Conservation (phyloP, 2,329 filamentous ascomycete genomes). For the Penicillium digitatum region DNA sequence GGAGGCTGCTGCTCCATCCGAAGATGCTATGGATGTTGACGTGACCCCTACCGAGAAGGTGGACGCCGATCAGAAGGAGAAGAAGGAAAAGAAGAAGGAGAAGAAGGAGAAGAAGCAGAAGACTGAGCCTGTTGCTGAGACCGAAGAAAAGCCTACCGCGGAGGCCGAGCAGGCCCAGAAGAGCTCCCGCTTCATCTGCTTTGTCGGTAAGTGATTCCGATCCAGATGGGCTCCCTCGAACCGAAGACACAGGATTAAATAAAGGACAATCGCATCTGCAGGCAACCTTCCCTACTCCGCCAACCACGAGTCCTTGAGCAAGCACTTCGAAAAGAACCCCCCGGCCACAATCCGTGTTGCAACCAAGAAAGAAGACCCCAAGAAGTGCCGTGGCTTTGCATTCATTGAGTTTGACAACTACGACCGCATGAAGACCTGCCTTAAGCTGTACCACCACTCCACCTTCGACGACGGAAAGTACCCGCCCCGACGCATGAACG, state of each 20-base stretch:
- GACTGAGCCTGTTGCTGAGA: conserved; percentile 15
- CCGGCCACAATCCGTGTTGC: conserved; percentile 69
- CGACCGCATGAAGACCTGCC: conserved; percentile 86
- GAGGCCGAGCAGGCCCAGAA: conserved; percentile 24
- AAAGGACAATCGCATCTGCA: conserved; percentile 22
- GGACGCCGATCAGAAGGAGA: conserved; percentile 20
- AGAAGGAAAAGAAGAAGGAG: conserved; percentile 22
- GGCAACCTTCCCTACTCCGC: conserved; percentile 88
- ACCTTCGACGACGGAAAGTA: conserved; percentile 60
- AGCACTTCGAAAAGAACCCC: conserved; percentile 73
- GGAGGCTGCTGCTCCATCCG: conserved; percentile 5
- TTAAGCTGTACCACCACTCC: conserved; percentile 86
- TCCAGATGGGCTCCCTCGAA: not conserved
- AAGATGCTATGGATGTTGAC: conserved; percentile 13
- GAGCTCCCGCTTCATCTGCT: conserved; percentile 67
- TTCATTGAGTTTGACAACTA: conserved; percentile 87
- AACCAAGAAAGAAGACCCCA: conserved; percentile 60
- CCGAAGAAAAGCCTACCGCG: conserved; percentile 16
- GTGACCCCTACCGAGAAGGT: conserved; percentile 16
- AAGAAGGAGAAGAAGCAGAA: conserved; percentile 14
- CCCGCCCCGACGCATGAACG: conserved; percentile 73
- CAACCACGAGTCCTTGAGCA: conserved; percentile 62
- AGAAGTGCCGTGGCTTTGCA: conserved; percentile 67
- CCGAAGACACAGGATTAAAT: not conserved
- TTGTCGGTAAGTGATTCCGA: conserved; percentile 58